Evolutionary conservation across 108 stramenopile species (phyloP).

Genomic region (Skeletonema potamos): DNA sequence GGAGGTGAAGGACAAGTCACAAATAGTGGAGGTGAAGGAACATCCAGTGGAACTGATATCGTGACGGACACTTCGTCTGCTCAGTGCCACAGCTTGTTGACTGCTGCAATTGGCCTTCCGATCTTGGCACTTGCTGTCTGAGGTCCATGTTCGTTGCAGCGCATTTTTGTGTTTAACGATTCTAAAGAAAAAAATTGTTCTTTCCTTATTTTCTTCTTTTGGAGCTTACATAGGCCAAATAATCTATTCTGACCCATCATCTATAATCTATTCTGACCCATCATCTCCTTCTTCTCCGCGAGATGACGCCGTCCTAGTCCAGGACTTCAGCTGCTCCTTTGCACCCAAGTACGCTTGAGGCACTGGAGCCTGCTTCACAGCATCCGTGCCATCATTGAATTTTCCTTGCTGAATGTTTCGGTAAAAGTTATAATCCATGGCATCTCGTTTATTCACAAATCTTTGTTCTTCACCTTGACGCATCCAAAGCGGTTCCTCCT

Average conservation of each 20-base stretch:
- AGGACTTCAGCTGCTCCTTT: conserved; percentile 27
- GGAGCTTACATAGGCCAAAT: background rate
- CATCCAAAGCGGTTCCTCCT: conserved; percentile 84
- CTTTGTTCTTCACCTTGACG: conserved; percentile 57
- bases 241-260: background rate
- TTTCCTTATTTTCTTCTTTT: too few species aligned
- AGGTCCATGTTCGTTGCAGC: background rate
- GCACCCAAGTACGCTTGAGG: conserved; percentile 37
- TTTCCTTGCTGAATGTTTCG: conserved; percentile 39
- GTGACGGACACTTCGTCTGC: background rate
- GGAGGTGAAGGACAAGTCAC: background rate
- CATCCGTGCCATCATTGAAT: conserved; percentile 53
- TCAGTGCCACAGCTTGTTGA: conserved; percentile 24
- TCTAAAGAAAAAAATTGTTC: background rate
- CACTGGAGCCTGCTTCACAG: conserved; percentile 48
- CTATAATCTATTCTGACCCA: background rate
- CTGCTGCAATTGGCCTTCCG: conserved; percentile 2
- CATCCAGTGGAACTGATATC: background rate
- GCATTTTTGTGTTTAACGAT: background rate
- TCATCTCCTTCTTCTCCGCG: background rate
- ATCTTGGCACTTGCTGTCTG: background rate
- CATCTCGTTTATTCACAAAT: conserved; percentile 19
- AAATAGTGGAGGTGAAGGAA: background rate
- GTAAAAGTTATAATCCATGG: conserved; percentile 25
- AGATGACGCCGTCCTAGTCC: background rate